Conservation (phyloP, 352 stramenopile species). For the Hyphochytrium catenoides region DNA sequence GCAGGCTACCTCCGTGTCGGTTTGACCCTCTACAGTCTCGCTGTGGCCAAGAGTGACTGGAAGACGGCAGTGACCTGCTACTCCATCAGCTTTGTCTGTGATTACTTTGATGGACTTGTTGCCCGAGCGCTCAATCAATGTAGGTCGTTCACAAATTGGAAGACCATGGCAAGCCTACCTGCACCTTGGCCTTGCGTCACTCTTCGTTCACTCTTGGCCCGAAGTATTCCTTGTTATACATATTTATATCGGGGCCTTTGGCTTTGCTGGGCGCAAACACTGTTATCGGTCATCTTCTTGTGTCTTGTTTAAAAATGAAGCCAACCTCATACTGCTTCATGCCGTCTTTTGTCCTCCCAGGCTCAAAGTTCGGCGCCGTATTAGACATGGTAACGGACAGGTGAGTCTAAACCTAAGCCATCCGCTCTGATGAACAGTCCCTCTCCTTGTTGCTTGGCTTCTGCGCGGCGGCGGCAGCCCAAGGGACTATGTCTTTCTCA, state of each 20-base stretch:
- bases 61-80: conserved; percentile 66
- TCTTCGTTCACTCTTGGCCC: too few species aligned
- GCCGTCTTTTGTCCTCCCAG: too few species aligned
- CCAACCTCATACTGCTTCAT: too few species aligned
- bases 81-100: conserved; percentile 81
- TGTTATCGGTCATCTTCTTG: conserved; percentile 3
- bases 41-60: conserved; percentile 39
- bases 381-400: conserved; percentile 97
- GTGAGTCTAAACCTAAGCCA: conserved; percentile 8
- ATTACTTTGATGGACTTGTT: conserved; percentile 94
- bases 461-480: too few species aligned
- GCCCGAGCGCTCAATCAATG: conserved; percentile 87
- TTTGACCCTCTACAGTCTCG: conserved; percentile 58
- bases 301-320: too few species aligned
- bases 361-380: conserved; percentile 76
- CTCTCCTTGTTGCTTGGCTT: too few species aligned
- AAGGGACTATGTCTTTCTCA: neutral
- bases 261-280: neutral
- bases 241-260: neutral
- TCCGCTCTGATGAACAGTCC: too few species aligned
- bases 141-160: too few species aligned
- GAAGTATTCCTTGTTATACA: too few species aligned
- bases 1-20: conserved; percentile 73
- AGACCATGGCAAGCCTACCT: too few species aligned
- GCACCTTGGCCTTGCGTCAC: too few species aligned